phyloP scores from a whole-genome alignment of 129 eudicot genomes.

The Logfia minima region DNA sequence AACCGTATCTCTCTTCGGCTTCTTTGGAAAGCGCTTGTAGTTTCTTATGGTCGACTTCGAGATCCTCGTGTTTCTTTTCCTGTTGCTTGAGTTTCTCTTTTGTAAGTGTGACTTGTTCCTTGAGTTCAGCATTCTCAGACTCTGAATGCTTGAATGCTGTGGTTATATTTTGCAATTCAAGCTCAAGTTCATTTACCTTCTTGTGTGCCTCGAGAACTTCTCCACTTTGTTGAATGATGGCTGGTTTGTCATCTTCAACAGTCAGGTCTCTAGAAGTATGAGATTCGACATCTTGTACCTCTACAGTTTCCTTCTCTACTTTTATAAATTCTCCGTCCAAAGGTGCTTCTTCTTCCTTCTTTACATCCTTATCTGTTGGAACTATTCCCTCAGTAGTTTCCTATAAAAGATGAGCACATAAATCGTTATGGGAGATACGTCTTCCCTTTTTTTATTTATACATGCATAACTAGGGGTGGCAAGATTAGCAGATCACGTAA shows the following conservation, averaged over 20 bases:
- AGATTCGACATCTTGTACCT: conserved; percentile 34
- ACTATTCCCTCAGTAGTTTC: conserved; percentile 24
- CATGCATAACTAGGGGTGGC: background rate
- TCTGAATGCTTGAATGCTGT: conserved; percentile 59
- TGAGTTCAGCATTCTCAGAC: conserved; percentile 60
- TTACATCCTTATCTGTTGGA: conserved; percentile 35
- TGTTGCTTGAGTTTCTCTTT: conserved; percentile 57
- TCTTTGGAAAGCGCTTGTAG: conserved; percentile 51
- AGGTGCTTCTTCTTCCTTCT: conserved; percentile 69
- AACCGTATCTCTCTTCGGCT: conserved; percentile 53
- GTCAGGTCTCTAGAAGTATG: conserved; percentile 35
- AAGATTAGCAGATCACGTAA: background rate
- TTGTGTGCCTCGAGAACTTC: conserved; percentile 78
- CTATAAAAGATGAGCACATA: conserved; percentile 27
- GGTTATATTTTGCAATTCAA: conserved; percentile 62
- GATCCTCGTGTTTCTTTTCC: conserved; percentile 60
- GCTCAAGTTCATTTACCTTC: conserved; percentile 65
- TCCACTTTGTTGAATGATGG: conserved; percentile 48
- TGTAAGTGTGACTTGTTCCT: conserved; percentile 51
- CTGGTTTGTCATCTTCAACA: conserved; percentile 37
- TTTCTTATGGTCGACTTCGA: conserved; percentile 56
- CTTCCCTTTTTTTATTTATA: background rate
- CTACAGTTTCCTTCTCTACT: conserved; percentile 71
- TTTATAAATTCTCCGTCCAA: conserved; percentile 89
- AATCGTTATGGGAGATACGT: background rate